These are phyloP conservation scores for Brettanomyces sp. DNA, from an alignment of 805 yeast species.

Conservation along the genomic window DNA sequence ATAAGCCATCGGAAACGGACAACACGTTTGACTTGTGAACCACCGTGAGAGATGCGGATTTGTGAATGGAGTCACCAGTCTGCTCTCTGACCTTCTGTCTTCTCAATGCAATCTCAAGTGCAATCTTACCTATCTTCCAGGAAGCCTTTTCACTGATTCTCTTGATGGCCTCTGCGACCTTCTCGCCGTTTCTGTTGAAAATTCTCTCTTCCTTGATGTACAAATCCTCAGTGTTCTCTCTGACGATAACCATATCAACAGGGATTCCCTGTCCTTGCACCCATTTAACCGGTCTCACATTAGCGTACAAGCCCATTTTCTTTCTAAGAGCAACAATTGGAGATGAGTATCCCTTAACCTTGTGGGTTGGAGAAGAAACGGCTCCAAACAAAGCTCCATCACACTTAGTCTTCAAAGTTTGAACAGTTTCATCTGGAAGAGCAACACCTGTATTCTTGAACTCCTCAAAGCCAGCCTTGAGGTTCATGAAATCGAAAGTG, in stretches of 20 bases:
- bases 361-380: conserved; percentile 87
- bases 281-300: conserved; percentile 94
- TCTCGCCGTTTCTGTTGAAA: conserved; percentile 71
- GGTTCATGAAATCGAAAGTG: conserved; percentile 74
- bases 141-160: conserved; percentile 88
- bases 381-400: conserved; percentile 98
- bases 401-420: conserved; percentile 65
- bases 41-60: conserved; percentile 67
- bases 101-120: conserved; percentile 85
- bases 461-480: conserved; percentile 90
- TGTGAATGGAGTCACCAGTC: conserved; percentile 44
- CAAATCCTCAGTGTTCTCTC: conserved; percentile 97
- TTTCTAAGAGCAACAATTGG: conserved; percentile 98
- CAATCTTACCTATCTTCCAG: conserved; percentile 78
- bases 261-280: conserved; percentile 81
- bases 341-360: conserved; percentile 94
- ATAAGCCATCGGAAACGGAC: conserved; percentile 86
- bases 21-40: conserved; percentile 96
- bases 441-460: conserved; percentile 95
- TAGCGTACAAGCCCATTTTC: conserved; percentile 89
- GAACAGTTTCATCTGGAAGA: conserved; percentile 86
- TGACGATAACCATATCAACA: conserved; percentile 94
- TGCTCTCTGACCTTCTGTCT: conserved; percentile 71
- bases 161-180: conserved; percentile 95
- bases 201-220: conserved; percentile 89